Conservation (phyloP, 352 stramenopile genomes). For the Globisporangium sylvaticum region DNA sequence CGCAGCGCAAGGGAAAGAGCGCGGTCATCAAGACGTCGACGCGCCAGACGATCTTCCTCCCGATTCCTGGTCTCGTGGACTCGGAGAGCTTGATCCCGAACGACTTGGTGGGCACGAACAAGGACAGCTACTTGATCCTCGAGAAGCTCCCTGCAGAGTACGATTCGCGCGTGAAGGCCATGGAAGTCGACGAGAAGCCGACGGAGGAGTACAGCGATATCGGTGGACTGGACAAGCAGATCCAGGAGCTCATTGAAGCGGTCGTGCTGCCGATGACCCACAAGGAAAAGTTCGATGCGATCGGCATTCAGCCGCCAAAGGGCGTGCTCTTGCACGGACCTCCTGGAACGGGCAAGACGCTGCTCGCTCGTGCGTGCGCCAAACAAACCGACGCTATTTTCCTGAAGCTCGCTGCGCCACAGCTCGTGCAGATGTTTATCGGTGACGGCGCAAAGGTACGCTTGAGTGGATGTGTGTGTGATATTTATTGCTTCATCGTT, state of each 20-base stretch:
- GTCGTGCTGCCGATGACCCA: conserved; percentile 98
- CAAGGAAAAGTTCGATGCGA: conserved; percentile 96
- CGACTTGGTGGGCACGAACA: conserved; percentile 99
- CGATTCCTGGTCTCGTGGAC: conserved; percentile 96
- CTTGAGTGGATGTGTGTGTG: not conserved
- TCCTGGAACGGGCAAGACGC: conserved; percentile 97
- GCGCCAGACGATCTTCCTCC: conserved; percentile 98
- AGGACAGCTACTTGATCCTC: conserved; percentile 98
- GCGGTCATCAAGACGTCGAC: conserved; percentile 98
- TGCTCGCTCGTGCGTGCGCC: conserved; percentile 96
- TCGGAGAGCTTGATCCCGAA: conserved; percentile 93
- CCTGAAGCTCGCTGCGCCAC: conserved; percentile 97
- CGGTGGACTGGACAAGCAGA: conserved; percentile 97
- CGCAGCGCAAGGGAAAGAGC: conserved; percentile 88
- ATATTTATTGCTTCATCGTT: not conserved
- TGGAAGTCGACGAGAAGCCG: conserved; percentile 95
- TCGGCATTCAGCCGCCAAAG: conserved; percentile 96
- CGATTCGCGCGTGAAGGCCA: conserved; percentile 97
- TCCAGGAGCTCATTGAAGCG: conserved; percentile 98
- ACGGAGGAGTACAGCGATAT: conserved; percentile 96
- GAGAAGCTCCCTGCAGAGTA: conserved; percentile 99
- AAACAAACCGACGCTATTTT: conserved; percentile 99
- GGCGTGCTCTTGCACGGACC: conserved; percentile 95
- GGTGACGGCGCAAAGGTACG: conserved; percentile 93
- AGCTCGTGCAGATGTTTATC: conserved; percentile 99